These are phyloP conservation scores for Claviceps monticola DNA, from an alignment of 2,329 filamentous ascomycete species.

Conservation along the genomic window DNA sequence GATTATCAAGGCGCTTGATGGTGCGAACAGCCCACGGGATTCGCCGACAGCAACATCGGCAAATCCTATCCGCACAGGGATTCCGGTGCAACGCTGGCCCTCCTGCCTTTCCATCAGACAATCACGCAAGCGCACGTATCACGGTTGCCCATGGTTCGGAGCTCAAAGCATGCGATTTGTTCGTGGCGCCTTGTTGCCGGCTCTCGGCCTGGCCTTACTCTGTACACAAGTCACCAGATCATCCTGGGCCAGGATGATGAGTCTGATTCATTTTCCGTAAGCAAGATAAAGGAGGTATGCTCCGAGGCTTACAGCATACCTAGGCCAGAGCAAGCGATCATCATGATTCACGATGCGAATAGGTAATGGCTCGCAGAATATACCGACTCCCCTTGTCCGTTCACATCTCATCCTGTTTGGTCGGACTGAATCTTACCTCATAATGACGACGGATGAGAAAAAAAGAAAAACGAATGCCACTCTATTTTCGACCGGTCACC, in stretches of 20 bases:
- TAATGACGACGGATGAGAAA: not conserved
- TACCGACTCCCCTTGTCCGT: not conserved
- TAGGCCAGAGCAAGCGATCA: not conserved
- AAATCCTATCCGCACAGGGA: constrained; percentile 3
- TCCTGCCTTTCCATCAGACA: not conserved
- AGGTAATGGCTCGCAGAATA: not conserved
- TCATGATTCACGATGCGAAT: not conserved
- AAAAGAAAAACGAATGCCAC: too few species aligned
- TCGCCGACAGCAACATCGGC: constrained; percentile 5
- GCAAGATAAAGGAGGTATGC: not conserved
- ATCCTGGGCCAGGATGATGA: not conserved
- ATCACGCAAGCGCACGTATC: not conserved
- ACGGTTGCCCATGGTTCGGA: not conserved
- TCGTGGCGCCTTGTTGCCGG: not conserved
- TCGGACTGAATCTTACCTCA: not conserved
- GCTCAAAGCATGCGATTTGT: not conserved
- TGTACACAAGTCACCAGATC: not conserved
- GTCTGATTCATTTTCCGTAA: not conserved
- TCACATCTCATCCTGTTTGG: not conserved
- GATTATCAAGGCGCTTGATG: not conserved
- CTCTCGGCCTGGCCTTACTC: not conserved
- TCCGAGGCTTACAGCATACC: not conserved
- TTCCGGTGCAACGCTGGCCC: not conserved
- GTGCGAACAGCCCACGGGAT: constrained; percentile 1
- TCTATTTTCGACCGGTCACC: not conserved